Base-by-base conservation (phyloP, 257 asterid genomes). In the Linaria vulgaris region DNA sequence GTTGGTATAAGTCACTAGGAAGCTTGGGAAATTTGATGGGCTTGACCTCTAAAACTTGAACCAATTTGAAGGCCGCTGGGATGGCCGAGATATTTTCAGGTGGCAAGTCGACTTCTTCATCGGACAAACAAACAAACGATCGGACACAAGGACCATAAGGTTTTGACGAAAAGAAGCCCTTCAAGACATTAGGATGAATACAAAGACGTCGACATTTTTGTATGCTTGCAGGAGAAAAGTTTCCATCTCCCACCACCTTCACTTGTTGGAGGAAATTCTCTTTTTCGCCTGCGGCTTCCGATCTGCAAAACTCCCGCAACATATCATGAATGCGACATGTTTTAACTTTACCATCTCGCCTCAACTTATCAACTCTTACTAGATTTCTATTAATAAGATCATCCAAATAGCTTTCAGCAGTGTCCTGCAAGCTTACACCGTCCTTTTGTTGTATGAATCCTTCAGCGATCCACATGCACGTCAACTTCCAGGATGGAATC, bases 321-420 rank as follows among this genome's bases (percentile, higher is more conserved):
- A 78, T 70, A 53, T 77, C 88, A 37, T 84, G 86, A 44, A 84
- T 57, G 12, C 82, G 82, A 53, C 88, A 81, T 6, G 82, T 70
- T 71, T 75, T 77, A 31, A 73, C 60, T 6, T 69, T 67, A 3
- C 85, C 80, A 30, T 56, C 66, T 0, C 79, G 69, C 37, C 66
- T 81, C 22, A 56, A 59, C 54, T 59, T 66, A 14, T 61, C 74
- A 17, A 76, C 82, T 75, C 72, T 79, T 61, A 84, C 59, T 54
- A 84, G 61, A 66, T 74, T 83, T 56, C 83, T 74, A n/a, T 58
- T 59, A 1, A 80, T 67, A 14, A 84, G 78, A 5, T 79, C 88
- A 46, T 66, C 57, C 61, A 84, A 21, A 66, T 68, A 68, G 12
- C 55, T 79, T 61, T 77, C 79, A 0, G 91, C 88, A 13, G 49